A percentile compares a stretch with the other conserved stretches of the same genome.
phyloP scores from a whole-genome alignment of 805 yeast species.

The Wickerhamomyces kurtzmanii region DNA sequence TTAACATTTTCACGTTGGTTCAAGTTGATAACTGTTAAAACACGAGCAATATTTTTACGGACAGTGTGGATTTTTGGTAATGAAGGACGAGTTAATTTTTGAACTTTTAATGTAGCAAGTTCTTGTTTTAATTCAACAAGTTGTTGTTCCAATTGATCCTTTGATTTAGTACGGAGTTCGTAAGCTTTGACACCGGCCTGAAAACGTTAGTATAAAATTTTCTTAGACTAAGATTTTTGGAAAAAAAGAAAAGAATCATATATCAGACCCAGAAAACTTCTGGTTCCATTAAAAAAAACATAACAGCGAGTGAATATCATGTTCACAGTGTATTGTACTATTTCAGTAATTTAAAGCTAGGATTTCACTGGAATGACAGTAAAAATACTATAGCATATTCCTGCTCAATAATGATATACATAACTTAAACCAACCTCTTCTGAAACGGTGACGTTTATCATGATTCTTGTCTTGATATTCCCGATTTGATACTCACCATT shows the following conservation, averaged over 20 bases:
- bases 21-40: slow-evolving; percentile 92
- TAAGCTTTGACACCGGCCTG: slow-evolving; percentile 88
- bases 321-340: too few species aligned
- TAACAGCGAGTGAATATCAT: too few species aligned
- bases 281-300: too few species aligned
- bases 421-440: too few species aligned
- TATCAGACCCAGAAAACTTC: too few species aligned
- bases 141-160: slow-evolving; percentile 92
- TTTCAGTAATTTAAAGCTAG: too few species aligned
- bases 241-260: neutral
- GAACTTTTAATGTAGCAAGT: slow-evolving; percentile 92
- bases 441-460: too few species aligned
- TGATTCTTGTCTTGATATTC: too few species aligned
- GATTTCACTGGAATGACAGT: too few species aligned
- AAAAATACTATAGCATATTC: too few species aligned
- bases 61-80: slow-evolving; percentile 94
- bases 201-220: slow-evolving; percentile 9
- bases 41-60: slow-evolving; percentile 98
- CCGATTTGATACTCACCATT: too few species aligned
- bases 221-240: slow-evolving; percentile 2
- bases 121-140: slow-evolving; percentile 94
- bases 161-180: slow-evolving; percentile 95
- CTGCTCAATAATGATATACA: too few species aligned
- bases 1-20: slow-evolving; percentile 94
- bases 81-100: slow-evolving; percentile 86